A percentile compares a stretch with the other conserved stretches of the same genome.
Evolutionary conservation across 352 stramenopile species (phyloP).

Genomic region (Peronospora farinosa): DNA sequence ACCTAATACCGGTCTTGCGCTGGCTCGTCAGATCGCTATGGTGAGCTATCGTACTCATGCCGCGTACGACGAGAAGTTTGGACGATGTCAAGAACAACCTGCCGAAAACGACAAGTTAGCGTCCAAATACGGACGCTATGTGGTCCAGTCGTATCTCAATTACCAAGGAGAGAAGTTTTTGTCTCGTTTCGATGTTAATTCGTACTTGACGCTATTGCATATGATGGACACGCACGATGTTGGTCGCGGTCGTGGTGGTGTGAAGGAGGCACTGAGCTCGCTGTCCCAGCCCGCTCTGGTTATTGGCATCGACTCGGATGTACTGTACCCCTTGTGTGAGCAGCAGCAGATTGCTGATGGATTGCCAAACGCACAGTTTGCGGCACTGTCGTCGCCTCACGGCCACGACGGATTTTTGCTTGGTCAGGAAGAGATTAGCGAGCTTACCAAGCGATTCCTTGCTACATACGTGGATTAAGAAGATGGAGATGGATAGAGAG

Average conservation of each 20-base stretch:
- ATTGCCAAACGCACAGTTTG: constrained; percentile 84
- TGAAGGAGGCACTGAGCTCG: constrained; percentile 53
- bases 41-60: constrained; percentile 92
- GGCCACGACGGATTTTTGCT: constrained; percentile 96
- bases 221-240: constrained; percentile 97
- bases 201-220: constrained; percentile 92
- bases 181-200: constrained; percentile 91
- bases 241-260: constrained; percentile 65
- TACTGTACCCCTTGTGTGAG: constrained; percentile 92
- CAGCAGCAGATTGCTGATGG: constrained; percentile 82
- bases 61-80: constrained; percentile 92
- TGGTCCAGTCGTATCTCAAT: constrained; percentile 83
- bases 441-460: constrained; percentile 56
- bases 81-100: constrained; percentile 41
- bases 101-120: constrained; percentile 15
- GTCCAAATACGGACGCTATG: constrained; percentile 40
- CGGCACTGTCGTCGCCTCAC: constrained; percentile 85
- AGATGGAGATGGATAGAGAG: constrained; percentile 4
- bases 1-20: constrained; percentile 75
- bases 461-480: constrained; percentile 26
- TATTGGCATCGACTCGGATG: constrained; percentile 92
- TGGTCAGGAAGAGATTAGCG: constrained; percentile 90
- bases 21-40: constrained; percentile 95
- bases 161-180: constrained; percentile 95
- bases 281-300: constrained; percentile 82